Evolutionary conservation across 441 rosid species (phyloP).

Genomic region (Erodium texanum): DNA sequence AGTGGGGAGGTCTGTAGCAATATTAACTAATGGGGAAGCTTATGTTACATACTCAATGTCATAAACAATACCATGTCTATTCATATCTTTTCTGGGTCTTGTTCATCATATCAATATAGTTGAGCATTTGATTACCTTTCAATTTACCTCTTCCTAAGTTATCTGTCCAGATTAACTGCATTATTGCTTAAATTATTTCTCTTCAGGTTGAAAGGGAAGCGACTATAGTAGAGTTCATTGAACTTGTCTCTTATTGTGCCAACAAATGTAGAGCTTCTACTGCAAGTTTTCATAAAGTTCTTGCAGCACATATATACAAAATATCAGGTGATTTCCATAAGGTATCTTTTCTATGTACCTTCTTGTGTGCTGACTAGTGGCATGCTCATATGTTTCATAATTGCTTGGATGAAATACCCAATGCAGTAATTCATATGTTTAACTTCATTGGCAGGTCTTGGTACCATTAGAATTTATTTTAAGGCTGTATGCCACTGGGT

Average conservation of each 20-base stretch:
- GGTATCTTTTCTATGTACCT: conserved; percentile 39
- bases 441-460: conserved; percentile 44
- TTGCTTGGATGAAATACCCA: conserved; percentile 18
- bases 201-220: conserved; percentile 45
- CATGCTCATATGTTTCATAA: conserved; percentile 11
- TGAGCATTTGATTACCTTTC: not conserved
- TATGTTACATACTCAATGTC: not conserved
- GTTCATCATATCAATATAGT: not conserved
- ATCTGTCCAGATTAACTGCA: conserved; percentile 2
- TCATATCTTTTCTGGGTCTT: not conserved
- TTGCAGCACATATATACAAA: conserved; percentile 44
- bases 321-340: conserved; percentile 35
- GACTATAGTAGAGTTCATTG: conserved; percentile 40
- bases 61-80: not conserved
- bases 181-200: conserved; percentile 10
- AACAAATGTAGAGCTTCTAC: conserved; percentile 43
- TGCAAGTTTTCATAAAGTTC: conserved; percentile 27
- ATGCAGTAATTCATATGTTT: conserved; percentile 16
- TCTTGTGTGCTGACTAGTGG: conserved; percentile 11
- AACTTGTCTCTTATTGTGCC: conserved; percentile 66
- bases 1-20: not conserved
- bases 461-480: conserved; percentile 44
- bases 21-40: not conserved
- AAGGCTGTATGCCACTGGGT: conserved; percentile 61
- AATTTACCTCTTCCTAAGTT: not conserved